Evolutionary conservation across 2,329 filamentous ascomycete species (phyloP), one percentile per base, ranked within the genome.

Genomic region (Hyphodiscus sp.): DNA sequence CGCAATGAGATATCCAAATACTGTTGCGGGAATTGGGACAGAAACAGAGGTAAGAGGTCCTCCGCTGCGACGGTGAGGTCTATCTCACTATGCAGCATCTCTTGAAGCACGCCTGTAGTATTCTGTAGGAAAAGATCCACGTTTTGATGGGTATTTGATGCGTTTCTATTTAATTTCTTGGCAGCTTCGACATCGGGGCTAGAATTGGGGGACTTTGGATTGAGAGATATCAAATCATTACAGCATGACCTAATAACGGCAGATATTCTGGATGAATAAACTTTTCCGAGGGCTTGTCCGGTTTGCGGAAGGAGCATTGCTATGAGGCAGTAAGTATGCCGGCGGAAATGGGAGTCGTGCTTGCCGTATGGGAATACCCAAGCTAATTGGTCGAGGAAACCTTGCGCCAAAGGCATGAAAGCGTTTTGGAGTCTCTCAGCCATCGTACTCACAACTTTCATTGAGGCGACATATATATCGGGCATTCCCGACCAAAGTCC

Each of bases 401-500:
- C 81, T 15, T 83, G 79, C 15, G 80, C 75, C 1, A 89, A 68
- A 0, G 89, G 73, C 15, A 83, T 63, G 41, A 81, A 76, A 55
- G 77, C 80, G 16, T 72, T 70, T 29, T 77, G 77, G 20, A 91
- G 74, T 11, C 86, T 78, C 51, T 75, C 69, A 20, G 82, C 67
- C 45, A 94, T 65, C 11, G 74, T 70, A 9, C 75, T 68, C 20
- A 89, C 70, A 1, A 95, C 70, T 20, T 79, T 70, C 51, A 95
- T 72, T n/a, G 82, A 79, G 15, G 86, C 82, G 15, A 83, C 70
- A 64, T 96, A 90, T 41, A 96, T 80, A 10, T 79, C 76, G 4
- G 91, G 88, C 11, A 96, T 76, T 18, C 81, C 75, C 46, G 79
- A 73, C 81, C 87, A 91, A 2, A 96, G 76, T 45, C 85, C 81